A percentile compares a stretch with the other conserved stretches of the same genome.
phyloP scores from a whole-genome alignment of 768 basidiomycete species.

The Termitomyces bulborhizus region DNA sequence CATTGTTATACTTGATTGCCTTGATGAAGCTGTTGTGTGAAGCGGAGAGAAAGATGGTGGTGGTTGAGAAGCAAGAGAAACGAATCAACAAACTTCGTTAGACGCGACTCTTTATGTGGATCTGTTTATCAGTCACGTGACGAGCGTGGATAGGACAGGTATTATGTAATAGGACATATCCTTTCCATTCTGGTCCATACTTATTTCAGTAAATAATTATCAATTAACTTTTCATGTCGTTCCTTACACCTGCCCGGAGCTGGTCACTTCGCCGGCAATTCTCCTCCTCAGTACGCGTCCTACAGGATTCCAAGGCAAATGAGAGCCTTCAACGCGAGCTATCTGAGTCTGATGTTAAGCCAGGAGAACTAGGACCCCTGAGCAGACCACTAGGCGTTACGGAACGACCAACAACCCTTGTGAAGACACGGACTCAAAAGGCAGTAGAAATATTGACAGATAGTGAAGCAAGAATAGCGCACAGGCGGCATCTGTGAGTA shows the following conservation, averaged over 20 bases:
- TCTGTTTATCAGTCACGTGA: constrained; percentile 29
- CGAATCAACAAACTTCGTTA: constrained; percentile 23
- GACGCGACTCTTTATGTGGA: constrained; percentile 38
- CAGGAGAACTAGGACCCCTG: constrained; percentile 29
- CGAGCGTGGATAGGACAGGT: neutral
- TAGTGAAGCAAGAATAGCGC: constrained; percentile 60
- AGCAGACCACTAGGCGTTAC: constrained; percentile 72
- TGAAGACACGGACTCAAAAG: constrained; percentile 53
- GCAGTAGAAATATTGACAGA: constrained; percentile 62
- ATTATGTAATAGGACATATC: constrained; percentile 5
- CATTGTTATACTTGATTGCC: constrained; percentile 18
- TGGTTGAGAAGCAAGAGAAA: constrained; percentile 28
- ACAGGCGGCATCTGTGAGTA: constrained; percentile 58
- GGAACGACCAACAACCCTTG: constrained; percentile 56
- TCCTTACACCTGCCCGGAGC: constrained; percentile 12
- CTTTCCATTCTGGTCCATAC: neutral
- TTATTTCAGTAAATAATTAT: neutral
- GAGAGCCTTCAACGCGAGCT: constrained; percentile 7
- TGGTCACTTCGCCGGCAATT: constrained; percentile 14
- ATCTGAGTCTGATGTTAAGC: constrained; percentile 14
- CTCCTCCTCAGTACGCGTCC: constrained; percentile 6
- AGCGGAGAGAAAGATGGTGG: constrained; percentile 23
- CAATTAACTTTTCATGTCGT: constrained; percentile 11
- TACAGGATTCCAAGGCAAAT: constrained; percentile 1
- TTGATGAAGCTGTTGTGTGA: constrained; percentile 15